Evolutionary conservation across 1,139 yeast species (phyloP), one percentile per base, ranked within the genome.

Genomic region (Diutina rugosa): DNA sequence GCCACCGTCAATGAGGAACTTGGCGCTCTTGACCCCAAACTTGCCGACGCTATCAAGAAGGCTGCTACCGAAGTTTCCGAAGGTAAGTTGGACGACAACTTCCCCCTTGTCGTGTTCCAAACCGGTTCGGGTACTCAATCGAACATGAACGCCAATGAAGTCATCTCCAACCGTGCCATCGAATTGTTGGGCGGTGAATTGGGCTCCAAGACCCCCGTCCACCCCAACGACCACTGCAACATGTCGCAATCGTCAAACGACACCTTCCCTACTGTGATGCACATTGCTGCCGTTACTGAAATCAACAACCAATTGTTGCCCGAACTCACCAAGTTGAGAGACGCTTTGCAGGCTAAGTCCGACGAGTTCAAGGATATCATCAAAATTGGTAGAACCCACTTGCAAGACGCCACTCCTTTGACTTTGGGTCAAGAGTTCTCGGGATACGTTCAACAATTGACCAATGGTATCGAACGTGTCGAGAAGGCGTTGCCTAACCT

Each of bases 181-280:
- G 98, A 93, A 75, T 69, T 93, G 58, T 79, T 93, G 63, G 98
- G 97, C 60, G 99, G 99, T 61, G 79, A 78, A 68, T 74, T 86
- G 69, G 99, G 99, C 58, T 84, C 96, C 61, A 93, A 93, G 78
- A 79, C 73, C 60, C 97, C 97, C 28, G 97, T 93, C 57, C 99
- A 93, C 73, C 99, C 99, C 63, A 93, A 93, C 74, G 98, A 93
- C 74, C 98, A 93, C 74, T 95, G 93, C 67, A 93, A 93, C 80
- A 93, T 90, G 91, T 90, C 97, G 16, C 99, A 93, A 75, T 90
- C 97, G 21, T 90, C 97, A 55, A 93, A 93, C 72, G 99, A 93
- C 74, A 93, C 99, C 58, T 89, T 91, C 87, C 99, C 99, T 63
- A 91, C 99, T 45, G 99, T 93, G 58, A 93, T 93, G 99, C 99